A percentile compares a stretch with the other conserved stretches of the same genome.
phyloP scores from a whole-genome alignment of 73 alveolate genomes.

The Strombidium stylifer region DNA sequence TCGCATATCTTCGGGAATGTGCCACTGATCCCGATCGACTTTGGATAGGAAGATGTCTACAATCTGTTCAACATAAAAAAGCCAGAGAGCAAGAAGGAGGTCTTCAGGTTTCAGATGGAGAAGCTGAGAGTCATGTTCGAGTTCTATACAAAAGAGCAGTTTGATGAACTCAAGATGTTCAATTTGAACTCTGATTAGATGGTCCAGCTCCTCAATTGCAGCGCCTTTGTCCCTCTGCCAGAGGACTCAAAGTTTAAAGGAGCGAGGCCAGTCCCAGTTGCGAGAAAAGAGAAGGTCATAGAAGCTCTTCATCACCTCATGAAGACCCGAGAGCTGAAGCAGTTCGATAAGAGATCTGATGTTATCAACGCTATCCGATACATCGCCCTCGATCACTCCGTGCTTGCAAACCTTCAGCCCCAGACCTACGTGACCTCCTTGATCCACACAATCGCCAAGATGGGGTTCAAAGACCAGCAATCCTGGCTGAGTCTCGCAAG shows the following conservation, averaged over 20 bases:
- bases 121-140: conserved; percentile 4
- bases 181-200: conserved; percentile 28
- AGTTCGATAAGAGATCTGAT: conserved; percentile 5
- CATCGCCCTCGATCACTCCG: conserved; percentile 10
- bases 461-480: conserved; percentile 24
- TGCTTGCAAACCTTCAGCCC: conserved; percentile 1
- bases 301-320: conserved; percentile 18
- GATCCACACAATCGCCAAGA: conserved; percentile 18
- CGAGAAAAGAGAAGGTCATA: conserved; percentile 30
- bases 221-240: neutral
- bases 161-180: conserved; percentile 4
- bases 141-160: conserved; percentile 2
- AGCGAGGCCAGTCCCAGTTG: too few species aligned
- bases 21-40: conserved; percentile 18
- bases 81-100: conserved; percentile 30
- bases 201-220: neutral
- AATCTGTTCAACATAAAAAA: conserved; percentile 24
- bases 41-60: conserved; percentile 32
- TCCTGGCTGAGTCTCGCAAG: conserved; percentile 25
- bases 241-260: neutral
- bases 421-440: conserved; percentile 19
- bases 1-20: conserved; percentile 27
- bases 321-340: conserved; percentile 16
- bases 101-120: conserved; percentile 19
- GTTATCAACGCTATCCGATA: neutral